These are phyloP conservation scores for Crassisporium funariophilum DNA, from an alignment of 768 basidiomycete species.

Conservation along the genomic window DNA sequence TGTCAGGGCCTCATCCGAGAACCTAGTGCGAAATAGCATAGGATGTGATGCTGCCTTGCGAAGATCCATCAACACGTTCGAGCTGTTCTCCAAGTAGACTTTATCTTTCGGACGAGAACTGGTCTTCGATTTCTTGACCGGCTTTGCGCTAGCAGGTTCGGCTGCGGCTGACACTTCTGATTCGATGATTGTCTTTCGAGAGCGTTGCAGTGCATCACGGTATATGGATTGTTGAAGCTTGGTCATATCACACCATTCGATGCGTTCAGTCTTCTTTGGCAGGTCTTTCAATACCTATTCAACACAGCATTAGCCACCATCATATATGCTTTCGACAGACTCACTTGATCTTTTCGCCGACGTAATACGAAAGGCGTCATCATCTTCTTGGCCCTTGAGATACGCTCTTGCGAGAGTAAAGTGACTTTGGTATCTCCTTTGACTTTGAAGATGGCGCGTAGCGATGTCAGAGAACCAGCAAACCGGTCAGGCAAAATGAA, in stretches of 20 bases:
- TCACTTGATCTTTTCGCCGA: constrained; percentile 91
- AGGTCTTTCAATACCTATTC: constrained; percentile 86
- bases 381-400: constrained; percentile 97
- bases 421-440: constrained; percentile 90
- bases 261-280: constrained; percentile 89
- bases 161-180: constrained; percentile 26
- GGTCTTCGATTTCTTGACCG: constrained; percentile 48
- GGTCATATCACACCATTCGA: constrained; percentile 96
- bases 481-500: constrained; percentile 96
- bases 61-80: constrained; percentile 96
- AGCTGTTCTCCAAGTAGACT: constrained; percentile 75
- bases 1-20: constrained; percentile 74
- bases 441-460: constrained; percentile 96
- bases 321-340: constrained; percentile 9
- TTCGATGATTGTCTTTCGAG: constrained; percentile 77
- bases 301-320: background rate
- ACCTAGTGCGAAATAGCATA: constrained; percentile 88
- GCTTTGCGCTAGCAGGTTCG: constrained; percentile 29
- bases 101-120: constrained; percentile 59
- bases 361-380: constrained; percentile 98
- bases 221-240: constrained; percentile 81
- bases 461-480: constrained; percentile 68
- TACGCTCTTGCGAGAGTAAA: constrained; percentile 88
- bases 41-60: constrained; percentile 97
- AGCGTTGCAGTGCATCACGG: constrained; percentile 80